These are phyloP conservation scores for Debaryomyces sp. DNA, from an alignment of 1,139 yeast species.

Conservation along the genomic window DNA sequence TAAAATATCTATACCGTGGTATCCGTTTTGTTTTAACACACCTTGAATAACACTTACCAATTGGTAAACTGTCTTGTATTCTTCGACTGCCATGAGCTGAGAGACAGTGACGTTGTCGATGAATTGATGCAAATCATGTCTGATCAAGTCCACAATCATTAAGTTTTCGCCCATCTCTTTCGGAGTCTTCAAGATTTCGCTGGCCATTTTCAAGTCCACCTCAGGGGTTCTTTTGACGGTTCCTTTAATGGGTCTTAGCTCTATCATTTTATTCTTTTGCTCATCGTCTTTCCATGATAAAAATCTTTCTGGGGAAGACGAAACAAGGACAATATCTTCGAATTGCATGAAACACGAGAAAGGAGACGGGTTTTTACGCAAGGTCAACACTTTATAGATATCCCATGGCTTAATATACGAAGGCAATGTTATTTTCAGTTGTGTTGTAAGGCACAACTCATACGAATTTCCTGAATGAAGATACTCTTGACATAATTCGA, in stretches of 20 bases:
- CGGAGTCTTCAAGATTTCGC: slow-evolving; percentile 70
- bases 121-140: slow-evolving; percentile 84
- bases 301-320: slow-evolving; percentile 95
- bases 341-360: slow-evolving; percentile 82
- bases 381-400: slow-evolving; percentile 70
- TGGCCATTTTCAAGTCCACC: slow-evolving; percentile 60
- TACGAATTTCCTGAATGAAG: slow-evolving; percentile 88
- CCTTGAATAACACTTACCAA: slow-evolving; percentile 90
- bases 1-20: slow-evolving; percentile 77
- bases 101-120: slow-evolving; percentile 70
- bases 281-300: slow-evolving; percentile 63
- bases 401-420: slow-evolving; percentile 65
- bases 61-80: slow-evolving; percentile 87
- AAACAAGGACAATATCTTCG: slow-evolving; percentile 68
- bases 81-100: slow-evolving; percentile 89
- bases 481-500: slow-evolving; percentile 66
- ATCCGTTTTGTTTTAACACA: slow-evolving; percentile 39
- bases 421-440: slow-evolving; percentile 62
- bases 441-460: slow-evolving; percentile 88
- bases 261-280: slow-evolving; percentile 49
- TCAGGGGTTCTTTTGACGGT: slow-evolving; percentile 72
- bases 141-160: slow-evolving; percentile 94
- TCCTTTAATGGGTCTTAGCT: slow-evolving; percentile 94
- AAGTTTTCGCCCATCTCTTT: slow-evolving; percentile 95
- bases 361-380: slow-evolving; percentile 83